These are phyloP conservation scores for Chalciporus sphaerocephalus DNA, from an alignment of 768 basidiomycete genomes.

Conservation along the genomic window DNA sequence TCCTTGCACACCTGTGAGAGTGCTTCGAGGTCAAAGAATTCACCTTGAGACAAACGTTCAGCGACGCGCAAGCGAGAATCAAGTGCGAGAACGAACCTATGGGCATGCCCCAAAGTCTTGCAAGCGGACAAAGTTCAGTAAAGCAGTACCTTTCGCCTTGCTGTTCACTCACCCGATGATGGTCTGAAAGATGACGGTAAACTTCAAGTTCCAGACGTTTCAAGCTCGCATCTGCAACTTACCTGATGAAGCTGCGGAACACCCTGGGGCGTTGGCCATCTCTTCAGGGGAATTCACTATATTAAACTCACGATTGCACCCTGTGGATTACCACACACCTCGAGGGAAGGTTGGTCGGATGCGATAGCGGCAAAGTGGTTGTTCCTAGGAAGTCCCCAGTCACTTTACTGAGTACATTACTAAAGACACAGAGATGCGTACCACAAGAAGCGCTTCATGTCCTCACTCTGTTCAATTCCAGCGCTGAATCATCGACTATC, in stretches of 20 bases:
- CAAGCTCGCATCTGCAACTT: slow-evolving; percentile 5
- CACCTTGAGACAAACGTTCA: slow-evolving; percentile 38
- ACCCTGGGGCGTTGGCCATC: slow-evolving; percentile 51
- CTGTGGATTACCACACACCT: slow-evolving; percentile 36
- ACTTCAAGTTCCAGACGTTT: not conserved
- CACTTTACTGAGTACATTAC: no score
- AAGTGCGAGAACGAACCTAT: slow-evolving; percentile 46
- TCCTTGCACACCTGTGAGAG: slow-evolving; percentile 53
- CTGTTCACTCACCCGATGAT: slow-evolving; percentile 47
- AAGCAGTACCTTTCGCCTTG: not conserved
- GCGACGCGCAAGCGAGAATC: not conserved
- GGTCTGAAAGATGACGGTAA: slow-evolving; percentile 38
- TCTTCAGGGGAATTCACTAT: slow-evolving; percentile 27
- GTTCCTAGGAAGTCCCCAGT: slow-evolving; percentile 41
- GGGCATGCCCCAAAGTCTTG: slow-evolving; percentile 69
- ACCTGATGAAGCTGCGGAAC: slow-evolving; percentile 54
- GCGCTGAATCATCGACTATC: slow-evolving; percentile 38
- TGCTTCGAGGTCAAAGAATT: slow-evolving; percentile 68
- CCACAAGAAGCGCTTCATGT: slow-evolving; percentile 74
- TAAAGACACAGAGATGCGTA: slow-evolving; percentile 24
- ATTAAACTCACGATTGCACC: slow-evolving; percentile 1
- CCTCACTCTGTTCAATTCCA: slow-evolving; percentile 63
- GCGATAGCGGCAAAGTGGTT: slow-evolving; percentile 70
- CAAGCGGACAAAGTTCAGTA: not conserved
- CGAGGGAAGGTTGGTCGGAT: slow-evolving; percentile 63